phyloP scores from a whole-genome alignment of 2,329 filamentous ascomycete genomes.

The Trichoderma sp. region DNA sequence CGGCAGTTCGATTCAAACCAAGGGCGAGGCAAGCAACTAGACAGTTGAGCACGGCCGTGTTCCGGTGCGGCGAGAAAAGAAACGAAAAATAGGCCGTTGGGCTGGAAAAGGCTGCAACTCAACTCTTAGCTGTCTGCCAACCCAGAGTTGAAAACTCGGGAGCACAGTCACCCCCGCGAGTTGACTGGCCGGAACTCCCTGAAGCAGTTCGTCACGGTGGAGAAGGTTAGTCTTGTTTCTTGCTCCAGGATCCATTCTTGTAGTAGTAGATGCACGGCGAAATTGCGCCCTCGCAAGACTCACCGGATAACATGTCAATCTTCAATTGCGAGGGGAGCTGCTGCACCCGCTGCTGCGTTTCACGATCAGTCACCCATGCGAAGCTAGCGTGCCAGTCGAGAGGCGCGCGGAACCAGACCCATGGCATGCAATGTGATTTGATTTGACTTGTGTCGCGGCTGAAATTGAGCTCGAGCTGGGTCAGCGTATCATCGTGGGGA shows the following conservation, averaged over 20 bases:
- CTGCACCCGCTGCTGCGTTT: conserved; percentile 16
- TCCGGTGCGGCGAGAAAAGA: neutral
- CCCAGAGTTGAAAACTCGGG: neutral
- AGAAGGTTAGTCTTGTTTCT: neutral
- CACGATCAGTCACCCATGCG: conserved; percentile 9
- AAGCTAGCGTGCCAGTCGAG: conserved; percentile 1
- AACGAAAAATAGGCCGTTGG: neutral
- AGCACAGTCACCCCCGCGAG: neutral
- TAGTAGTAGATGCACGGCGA: neutral
- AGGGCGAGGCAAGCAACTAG: neutral
- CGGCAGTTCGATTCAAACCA: neutral
- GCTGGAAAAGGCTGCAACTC: neutral
- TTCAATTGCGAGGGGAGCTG: conserved; percentile 6
- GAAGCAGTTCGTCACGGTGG: neutral
- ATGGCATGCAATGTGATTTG: conserved; percentile 10
- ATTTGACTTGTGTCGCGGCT: neutral
- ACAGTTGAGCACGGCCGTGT: neutral
- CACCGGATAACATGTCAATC: neutral
- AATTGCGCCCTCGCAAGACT: conserved; percentile 4
- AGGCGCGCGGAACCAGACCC: conserved; percentile 14
- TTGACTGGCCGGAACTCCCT: neutral
- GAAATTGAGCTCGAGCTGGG: conserved; percentile 15
- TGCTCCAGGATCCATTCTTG: neutral
- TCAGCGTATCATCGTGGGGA: conserved; percentile 18
- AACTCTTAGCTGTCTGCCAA: neutral